Evolutionary conservation across 1,284 basidiomycete genomes (phyloP).

Genomic region (Fomitopsis pinicola): DNA sequence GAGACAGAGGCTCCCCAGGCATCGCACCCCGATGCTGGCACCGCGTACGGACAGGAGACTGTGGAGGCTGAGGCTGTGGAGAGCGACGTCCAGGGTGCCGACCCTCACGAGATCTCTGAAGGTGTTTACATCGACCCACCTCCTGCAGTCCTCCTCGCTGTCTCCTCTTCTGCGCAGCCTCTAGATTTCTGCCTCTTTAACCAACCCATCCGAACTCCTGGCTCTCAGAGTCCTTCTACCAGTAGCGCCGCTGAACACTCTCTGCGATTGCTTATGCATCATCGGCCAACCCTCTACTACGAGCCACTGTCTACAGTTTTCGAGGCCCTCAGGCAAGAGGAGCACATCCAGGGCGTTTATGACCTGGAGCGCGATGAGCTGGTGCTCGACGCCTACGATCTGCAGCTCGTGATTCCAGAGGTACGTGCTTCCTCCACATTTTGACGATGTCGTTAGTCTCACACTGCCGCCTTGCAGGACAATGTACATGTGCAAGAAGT

Average conservation of each 20-base stretch:
- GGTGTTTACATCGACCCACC: slow-evolving; percentile 74
- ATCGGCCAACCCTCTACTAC: slow-evolving; percentile 66
- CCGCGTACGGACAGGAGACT: background rate
- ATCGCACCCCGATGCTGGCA: background rate
- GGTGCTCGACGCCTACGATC: slow-evolving; percentile 61
- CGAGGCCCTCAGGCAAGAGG: slow-evolving; percentile 61
- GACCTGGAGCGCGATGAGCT: slow-evolving; percentile 57
- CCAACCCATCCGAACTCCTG: slow-evolving; percentile 34
- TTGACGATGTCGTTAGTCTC: background rate
- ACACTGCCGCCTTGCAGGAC: slow-evolving; percentile 42
- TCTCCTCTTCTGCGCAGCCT: slow-evolving; percentile 37
- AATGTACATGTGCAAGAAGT: slow-evolving; percentile 69
- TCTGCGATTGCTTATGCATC: slow-evolving; percentile 44
- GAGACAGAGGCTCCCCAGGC: slow-evolving; percentile 1
- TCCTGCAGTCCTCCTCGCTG: slow-evolving; percentile 57
- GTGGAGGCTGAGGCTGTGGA: background rate
- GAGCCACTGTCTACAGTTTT: slow-evolving; percentile 66
- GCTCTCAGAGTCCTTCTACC: slow-evolving; percentile 26
- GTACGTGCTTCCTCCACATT: slow-evolving; percentile 31
- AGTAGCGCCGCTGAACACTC: slow-evolving; percentile 11
- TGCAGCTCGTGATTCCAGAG: slow-evolving; percentile 62
- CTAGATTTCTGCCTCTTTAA: slow-evolving; percentile 58
- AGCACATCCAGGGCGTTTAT: slow-evolving; percentile 40
- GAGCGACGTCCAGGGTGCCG: slow-evolving; percentile 17
- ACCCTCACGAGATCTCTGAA: slow-evolving; percentile 66